Evolutionary conservation across 2,329 filamentous ascomycete species (phyloP).

Genomic region (Fusarium floridanum): DNA sequence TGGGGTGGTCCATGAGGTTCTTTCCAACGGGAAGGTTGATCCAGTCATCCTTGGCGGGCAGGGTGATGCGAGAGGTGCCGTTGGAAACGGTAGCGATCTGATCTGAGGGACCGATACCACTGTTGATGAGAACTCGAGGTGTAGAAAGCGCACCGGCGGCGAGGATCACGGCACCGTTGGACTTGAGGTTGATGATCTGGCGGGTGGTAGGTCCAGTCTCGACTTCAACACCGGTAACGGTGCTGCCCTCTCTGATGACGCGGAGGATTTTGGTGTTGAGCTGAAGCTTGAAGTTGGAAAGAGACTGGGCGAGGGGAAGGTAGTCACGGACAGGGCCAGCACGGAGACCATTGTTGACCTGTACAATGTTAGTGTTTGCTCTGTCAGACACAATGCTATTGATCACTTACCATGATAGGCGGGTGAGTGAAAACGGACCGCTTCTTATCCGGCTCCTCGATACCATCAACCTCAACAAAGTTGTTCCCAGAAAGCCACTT

Average conservation of each 20-base stretch:
- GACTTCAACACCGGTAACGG: conserved; percentile 77
- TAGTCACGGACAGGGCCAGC: conserved; percentile 80
- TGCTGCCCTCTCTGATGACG: conserved; percentile 72
- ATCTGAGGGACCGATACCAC: conserved; percentile 73
- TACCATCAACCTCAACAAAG: conserved; percentile 73
- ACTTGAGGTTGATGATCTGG: conserved; percentile 44
- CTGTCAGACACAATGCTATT: not conserved
- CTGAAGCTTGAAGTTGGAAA: conserved; percentile 76
- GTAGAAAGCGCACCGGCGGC: conserved; percentile 78
- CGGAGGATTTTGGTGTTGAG: conserved; percentile 75
- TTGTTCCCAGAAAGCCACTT: conserved; percentile 70
- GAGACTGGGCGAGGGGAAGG: conserved; percentile 70
- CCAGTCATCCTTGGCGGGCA: conserved; percentile 66
- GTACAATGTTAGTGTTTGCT: conserved; percentile 45
- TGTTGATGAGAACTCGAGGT: conserved; percentile 72
- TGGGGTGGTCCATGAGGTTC: conserved; percentile 69
- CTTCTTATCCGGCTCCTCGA: conserved; percentile 74
- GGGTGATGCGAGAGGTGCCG: conserved; percentile 63
- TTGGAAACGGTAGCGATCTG: conserved; percentile 66
- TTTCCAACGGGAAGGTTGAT: conserved; percentile 70
- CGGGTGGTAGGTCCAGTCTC: conserved; percentile 66
- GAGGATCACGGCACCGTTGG: conserved; percentile 66
- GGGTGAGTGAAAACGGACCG: conserved; percentile 71
- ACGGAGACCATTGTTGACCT: conserved; percentile 75
- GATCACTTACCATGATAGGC: conserved; percentile 54